Evolutionary conservation across 495 filamentous ascomycete genomes (phyloP), one percentile per base, ranked within the genome.

Genomic region (Penicillium atrosanguineum): DNA sequence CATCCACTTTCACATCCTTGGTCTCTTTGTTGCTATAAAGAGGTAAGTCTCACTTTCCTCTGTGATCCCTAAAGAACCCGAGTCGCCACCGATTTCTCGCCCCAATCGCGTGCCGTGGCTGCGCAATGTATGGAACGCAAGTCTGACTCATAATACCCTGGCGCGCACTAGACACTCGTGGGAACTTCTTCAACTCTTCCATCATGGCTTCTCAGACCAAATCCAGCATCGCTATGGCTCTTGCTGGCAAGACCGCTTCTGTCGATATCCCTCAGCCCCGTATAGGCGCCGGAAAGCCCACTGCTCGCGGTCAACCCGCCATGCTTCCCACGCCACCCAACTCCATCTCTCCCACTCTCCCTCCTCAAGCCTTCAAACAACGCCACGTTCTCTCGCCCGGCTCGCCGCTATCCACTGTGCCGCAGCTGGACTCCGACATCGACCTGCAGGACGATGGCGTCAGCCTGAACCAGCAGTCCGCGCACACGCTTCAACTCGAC

Each of bases 261-360:
- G 74, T 83, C 77, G 84, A 93, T 80, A 92, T 92, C 70, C 84
- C 81, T 53, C 83, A 86, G 69, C 79, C 81, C 38, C 79, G 75
- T 60, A 79, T 84, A 70, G 75, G 81, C 79, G 73, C 81, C 69
- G 75, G 78, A 72, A 83, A 71, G 69, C 72, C 74, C 61, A 64
- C 82, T 72, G 70, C 79, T 69, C 81, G 76, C 50, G 76, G 75
- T 59, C 77, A 80, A 71, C 73, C 79, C 56, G 65, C 64, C 49
- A 76, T 80, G 71, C 85, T 97, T 60, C 92, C 87, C 46, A 97
- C 93, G 72, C 93, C 93, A 63, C 93, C 93, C 48, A 95, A 95
- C 75, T 97, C 94, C 65, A 92, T 97, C 69, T 97, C 93, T 36
- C 94, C 93, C 28, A 86, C 83, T 48, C 82, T 97, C 46, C 85